Base-by-base conservation (phyloP, 2,329 filamentous ascomycete genomes). In the Didymella segeticola region DNA sequence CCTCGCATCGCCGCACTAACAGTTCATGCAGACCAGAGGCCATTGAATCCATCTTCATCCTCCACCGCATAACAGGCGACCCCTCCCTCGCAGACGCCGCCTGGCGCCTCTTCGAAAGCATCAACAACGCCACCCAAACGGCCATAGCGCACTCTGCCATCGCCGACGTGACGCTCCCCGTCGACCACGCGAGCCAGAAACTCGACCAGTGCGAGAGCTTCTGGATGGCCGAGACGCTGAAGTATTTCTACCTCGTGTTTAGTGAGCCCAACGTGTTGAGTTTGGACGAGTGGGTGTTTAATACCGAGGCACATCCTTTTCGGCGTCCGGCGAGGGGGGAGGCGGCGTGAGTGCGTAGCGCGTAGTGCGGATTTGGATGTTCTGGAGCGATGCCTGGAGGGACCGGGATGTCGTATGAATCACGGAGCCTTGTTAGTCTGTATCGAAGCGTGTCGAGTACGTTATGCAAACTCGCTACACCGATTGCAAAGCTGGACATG, bases 211-310 rank as follows among this genome's bases (percentile, higher is more conserved):
- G 71, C 37, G 72, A 96, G 78, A 93, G 89, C 68, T 96, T 96
- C 75, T 96, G 92, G 90, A 80, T 91, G 56, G 89, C 89, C 3
- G 92, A 96, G 80, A 96, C 91, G 33, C 79, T 96, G 64, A 97
- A 96, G 79, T 96, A 96, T 70, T 96, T 95, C 62, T 96, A 91
- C 72, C 74, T 96, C 51, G 80, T 96, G 43, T 96, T 90, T 71
- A 86, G 86, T 19, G 82, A 86, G 50, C 87, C 89, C 0, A 79
- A 82, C n/a, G 63, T 86, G 25, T 78, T 89, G 33, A 88, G 80
- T 65, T 71, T 91, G 66, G 88, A 91, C 70, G 82, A 89, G 8
- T 90, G 80, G 70, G 86, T 90, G 31, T 75, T 89, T 48, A 84
- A 83, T 63, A 83, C 82, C 0, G 82, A 83, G 59, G 82, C 81